These are phyloP conservation scores for Alloteropsis semialata DNA, from an alignment of 176 grass and related monocot species.

Conservation along the genomic window DNA sequence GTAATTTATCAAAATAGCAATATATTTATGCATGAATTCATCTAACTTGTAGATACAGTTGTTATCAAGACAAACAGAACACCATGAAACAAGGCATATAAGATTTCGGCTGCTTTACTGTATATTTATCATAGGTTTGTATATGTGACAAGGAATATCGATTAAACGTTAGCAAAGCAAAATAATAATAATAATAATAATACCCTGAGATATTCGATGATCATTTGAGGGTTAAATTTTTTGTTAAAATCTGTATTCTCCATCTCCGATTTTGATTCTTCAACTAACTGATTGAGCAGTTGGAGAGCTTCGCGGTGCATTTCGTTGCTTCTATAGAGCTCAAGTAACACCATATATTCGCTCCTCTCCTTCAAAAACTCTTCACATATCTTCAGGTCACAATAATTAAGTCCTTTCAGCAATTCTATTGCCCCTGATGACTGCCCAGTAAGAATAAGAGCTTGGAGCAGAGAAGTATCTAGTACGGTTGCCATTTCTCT, in stretches of 20 bases:
- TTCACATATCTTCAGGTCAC: conserved; percentile 87
- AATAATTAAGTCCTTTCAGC: conserved; percentile 83
- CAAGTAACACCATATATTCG: conserved; percentile 78
- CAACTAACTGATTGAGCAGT: conserved; percentile 86
- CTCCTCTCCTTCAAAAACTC: conserved; percentile 83
- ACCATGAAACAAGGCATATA: conserved; percentile 9
- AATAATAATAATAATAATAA: conserved; percentile 3
- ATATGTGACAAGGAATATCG: neutral
- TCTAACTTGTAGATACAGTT: neutral
- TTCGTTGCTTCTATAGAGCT: conserved; percentile 84
- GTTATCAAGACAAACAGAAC: conserved; percentile 8
- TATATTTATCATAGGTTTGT: neutral
- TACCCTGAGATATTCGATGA: conserved; percentile 98
- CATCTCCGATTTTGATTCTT: conserved; percentile 70
- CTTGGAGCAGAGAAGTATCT: conserved; percentile 93
- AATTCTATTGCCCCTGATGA: conserved; percentile 52
- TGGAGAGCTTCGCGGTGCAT: conserved; percentile 91
- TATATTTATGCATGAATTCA: neutral
- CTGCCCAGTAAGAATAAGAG: conserved; percentile 86
- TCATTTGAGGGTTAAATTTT: conserved; percentile 84
- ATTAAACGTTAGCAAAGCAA: conserved; percentile 4
- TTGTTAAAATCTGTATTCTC: conserved; percentile 45
- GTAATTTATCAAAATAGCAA: neutral
- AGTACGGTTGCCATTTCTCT: conserved; percentile 92
- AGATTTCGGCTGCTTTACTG: neutral